phyloP scores from a whole-genome alignment of 257 asterid species.

The Ballota nigra region DNA sequence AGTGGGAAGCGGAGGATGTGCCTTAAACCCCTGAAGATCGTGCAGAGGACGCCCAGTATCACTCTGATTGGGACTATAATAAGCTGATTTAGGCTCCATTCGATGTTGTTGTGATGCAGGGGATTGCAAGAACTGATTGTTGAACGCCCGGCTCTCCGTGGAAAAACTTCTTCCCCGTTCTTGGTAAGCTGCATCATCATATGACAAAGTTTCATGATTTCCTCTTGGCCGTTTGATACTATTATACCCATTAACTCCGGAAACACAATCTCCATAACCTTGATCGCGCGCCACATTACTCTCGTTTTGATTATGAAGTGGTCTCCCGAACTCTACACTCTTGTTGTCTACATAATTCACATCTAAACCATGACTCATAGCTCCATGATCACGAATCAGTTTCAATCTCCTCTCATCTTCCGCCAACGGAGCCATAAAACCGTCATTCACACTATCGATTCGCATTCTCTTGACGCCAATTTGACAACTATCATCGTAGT shows the following conservation, averaged over 20 bases:
- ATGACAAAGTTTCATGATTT: slow-evolving; percentile 26
- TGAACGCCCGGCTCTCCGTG: slow-evolving; percentile 19
- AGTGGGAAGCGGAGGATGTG: slow-evolving; percentile 71
- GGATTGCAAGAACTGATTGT: slow-evolving; percentile 27
- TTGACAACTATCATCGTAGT: slow-evolving; percentile 30
- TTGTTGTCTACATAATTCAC: slow-evolving; percentile 26
- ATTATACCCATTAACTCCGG: slow-evolving; percentile 29
- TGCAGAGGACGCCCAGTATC: slow-evolving; percentile 22
- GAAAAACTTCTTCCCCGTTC: slow-evolving; percentile 31
- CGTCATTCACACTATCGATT: slow-evolving; percentile 32
- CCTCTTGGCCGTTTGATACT: slow-evolving; percentile 25
- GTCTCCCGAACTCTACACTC: slow-evolving; percentile 15
- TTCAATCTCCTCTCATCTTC: slow-evolving; percentile 77
- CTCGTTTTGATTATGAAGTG: slow-evolving; percentile 27
- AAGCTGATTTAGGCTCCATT: slow-evolving; percentile 33
- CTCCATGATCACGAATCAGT: slow-evolving; percentile 79
- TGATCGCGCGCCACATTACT: slow-evolving; percentile 29
- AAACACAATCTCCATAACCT: slow-evolving; percentile 28
- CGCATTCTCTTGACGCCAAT: slow-evolving; percentile 69
- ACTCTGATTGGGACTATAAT: slow-evolving; percentile 25
- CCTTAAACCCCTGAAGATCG: slow-evolving; percentile 28
- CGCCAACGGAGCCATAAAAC: slow-evolving; percentile 5
- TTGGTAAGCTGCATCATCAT: slow-evolving; percentile 22
- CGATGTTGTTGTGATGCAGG: slow-evolving; percentile 27
- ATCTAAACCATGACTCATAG: slow-evolving; percentile 25